These are phyloP conservation scores for Suillus clintonianus DNA, from an alignment of 768 basidiomycete genomes.

Conservation along the genomic window DNA sequence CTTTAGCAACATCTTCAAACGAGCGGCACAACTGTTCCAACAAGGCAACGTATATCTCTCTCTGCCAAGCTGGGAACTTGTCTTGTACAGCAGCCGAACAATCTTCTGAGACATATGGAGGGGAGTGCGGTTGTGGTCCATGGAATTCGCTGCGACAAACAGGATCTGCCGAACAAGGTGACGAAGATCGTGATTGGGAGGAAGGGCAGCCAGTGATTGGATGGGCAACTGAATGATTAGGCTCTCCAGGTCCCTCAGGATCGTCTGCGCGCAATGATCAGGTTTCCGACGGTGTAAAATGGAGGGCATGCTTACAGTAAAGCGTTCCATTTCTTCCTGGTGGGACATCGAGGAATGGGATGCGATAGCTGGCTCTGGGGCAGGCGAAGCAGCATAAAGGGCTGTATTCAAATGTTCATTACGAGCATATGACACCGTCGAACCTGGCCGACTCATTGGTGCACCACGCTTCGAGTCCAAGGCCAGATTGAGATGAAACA, in stretches of 20 bases:
- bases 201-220: conserved; percentile 67
- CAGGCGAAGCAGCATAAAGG: conserved; percentile 63
- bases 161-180: conserved; percentile 83
- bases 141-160: conserved; percentile 75
- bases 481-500: conserved; percentile 33
- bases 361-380: conserved; percentile 51
- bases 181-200: conserved; percentile 85
- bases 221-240: conserved; percentile 74
- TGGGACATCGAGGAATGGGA: conserved; percentile 55
- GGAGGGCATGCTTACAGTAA: conserved; percentile 53
- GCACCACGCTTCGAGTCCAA: conserved; percentile 58
- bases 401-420: conserved; percentile 42
- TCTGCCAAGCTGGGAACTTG: conserved; percentile 78
- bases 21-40: conserved; percentile 86
- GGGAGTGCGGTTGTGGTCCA: conserved; percentile 83
- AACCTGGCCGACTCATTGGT: conserved; percentile 62
- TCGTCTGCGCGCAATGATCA: conserved; percentile 13
- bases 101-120: conserved; percentile 95
- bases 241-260: conserved; percentile 72
- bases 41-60: conserved; percentile 91
- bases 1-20: conserved; percentile 92
- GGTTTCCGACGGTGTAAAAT: conserved; percentile 28
- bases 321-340: conserved; percentile 88
- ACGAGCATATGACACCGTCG: conserved; percentile 65
- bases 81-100: conserved; percentile 93